Evolutionary conservation across 225 moss, liverwort and hornwort genomes (phyloP).

Genomic region (Marchantia paleacea): DNA sequence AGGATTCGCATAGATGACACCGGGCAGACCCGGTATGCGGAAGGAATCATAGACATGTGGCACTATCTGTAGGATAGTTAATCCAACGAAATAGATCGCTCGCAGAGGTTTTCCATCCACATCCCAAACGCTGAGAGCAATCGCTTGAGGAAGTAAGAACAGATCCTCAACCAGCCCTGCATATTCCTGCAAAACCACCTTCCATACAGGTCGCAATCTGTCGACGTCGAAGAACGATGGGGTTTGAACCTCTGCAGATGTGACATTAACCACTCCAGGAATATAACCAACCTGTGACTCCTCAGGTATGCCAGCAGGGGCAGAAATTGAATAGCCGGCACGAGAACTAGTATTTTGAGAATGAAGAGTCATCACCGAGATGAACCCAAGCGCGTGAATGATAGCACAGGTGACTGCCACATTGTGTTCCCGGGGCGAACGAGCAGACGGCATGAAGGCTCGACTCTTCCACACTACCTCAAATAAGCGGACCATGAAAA

Average conservation of each 20-base stretch:
- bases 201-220: constrained; percentile 24
- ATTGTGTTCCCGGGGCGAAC: constrained; percentile 30
- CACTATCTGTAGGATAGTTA: constrained; percentile 49
- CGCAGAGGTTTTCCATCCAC: constrained; percentile 48
- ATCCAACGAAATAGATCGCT: constrained; percentile 37
- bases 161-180: constrained; percentile 55
- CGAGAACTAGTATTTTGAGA: constrained; percentile 1
- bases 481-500: constrained; percentile 43
- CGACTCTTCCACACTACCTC: constrained; percentile 53
- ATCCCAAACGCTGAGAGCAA: constrained; percentile 45
- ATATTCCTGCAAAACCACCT: constrained; percentile 45
- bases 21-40: constrained; percentile 25
- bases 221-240: background rate
- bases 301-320: too few species aligned
- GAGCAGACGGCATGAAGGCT: constrained; percentile 10
- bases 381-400: constrained; percentile 43
- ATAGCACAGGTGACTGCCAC: constrained; percentile 37
- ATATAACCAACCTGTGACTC: background rate
- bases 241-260: background rate
- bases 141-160: constrained; percentile 51
- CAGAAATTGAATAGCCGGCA: background rate
- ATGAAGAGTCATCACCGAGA: constrained; percentile 38
- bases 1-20: constrained; percentile 49
- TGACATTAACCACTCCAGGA: background rate
- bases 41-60: constrained; percentile 54